phyloP scores from a whole-genome alignment of 148 eudicot genomes.

The Chenopodium berlandieri region DNA sequence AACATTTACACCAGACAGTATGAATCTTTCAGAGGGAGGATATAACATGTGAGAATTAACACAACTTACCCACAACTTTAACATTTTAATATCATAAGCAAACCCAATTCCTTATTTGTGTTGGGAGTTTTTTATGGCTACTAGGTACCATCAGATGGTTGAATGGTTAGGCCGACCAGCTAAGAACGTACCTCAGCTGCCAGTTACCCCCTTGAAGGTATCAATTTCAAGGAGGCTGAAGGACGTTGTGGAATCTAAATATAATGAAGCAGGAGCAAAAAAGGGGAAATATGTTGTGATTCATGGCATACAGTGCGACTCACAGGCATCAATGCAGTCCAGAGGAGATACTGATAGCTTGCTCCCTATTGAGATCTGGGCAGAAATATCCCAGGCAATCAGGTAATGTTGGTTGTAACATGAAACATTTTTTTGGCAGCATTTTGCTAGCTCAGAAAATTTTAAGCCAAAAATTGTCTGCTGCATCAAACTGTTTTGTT shows the following conservation, averaged over 20 bases:
- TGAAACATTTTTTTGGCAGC: neutral
- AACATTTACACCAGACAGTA: conserved; percentile 54
- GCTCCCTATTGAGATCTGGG: conserved; percentile 77
- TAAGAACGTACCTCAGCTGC: conserved; percentile 53
- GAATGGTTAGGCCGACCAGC: conserved; percentile 85
- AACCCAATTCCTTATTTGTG: neutral
- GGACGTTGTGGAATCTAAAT: conserved; percentile 70
- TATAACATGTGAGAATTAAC: conserved; percentile 59
- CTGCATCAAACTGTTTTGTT: conserved; percentile 6
- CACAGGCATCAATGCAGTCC: conserved; percentile 90
- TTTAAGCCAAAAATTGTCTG: neutral
- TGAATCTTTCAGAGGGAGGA: conserved; percentile 85
- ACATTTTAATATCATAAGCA: neutral
- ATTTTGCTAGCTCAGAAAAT: neutral
- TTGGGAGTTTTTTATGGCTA: neutral
- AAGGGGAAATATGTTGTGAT: conserved; percentile 87
- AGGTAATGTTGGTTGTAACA: conserved; percentile 38
- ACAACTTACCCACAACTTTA: neutral
- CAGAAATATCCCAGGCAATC: conserved; percentile 50
- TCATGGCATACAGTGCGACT: conserved; percentile 81
- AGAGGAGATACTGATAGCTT: conserved; percentile 86
- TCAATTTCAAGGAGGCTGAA: conserved; percentile 68
- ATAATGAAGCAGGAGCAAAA: conserved; percentile 61
- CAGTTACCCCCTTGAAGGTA: conserved; percentile 65
- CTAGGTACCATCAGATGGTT: conserved; percentile 80